Percentiles rank a stretch among this genome's conserved stretches.
phyloP scores from a whole-genome alignment of 768 basidiomycete genomes.

The Daedaleopsis nitida region DNA sequence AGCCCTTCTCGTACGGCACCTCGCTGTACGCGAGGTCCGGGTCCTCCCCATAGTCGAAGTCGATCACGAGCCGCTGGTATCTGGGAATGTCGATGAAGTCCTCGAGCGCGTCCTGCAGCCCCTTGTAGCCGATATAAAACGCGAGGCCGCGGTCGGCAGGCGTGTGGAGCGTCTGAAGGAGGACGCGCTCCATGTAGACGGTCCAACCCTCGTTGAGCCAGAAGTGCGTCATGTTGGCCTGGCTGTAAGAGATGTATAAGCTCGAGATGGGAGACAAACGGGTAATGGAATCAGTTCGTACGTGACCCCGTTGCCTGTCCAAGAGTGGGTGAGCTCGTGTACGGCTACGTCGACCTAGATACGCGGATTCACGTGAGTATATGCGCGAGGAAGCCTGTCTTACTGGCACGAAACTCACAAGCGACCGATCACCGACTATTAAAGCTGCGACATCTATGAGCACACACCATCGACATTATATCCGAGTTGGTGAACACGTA shows the following conservation, averaged over 20 bases:
- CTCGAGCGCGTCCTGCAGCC: constrained; percentile 71
- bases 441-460: constrained; percentile 51
- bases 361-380: no score
- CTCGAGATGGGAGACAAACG: no score
- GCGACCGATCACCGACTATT: constrained; percentile 80
- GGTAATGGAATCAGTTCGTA: constrained; percentile 32
- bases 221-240: constrained; percentile 76
- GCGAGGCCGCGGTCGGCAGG: constrained; percentile 79
- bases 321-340: constrained; percentile 85
- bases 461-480: no score
- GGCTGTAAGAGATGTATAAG: constrained; percentile 35
- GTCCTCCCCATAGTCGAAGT: constrained; percentile 72
- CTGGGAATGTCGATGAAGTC: constrained; percentile 60
- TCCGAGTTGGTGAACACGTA: no score
- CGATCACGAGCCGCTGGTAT: constrained; percentile 80
- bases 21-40: constrained; percentile 75
- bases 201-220: constrained; percentile 96
- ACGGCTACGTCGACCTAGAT: constrained; percentile 74
- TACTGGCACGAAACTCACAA: constrained; percentile 46
- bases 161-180: constrained; percentile 69
- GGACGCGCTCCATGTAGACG: constrained; percentile 85
- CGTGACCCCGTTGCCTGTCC: constrained; percentile 94
- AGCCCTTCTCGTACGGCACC: constrained; percentile 88
- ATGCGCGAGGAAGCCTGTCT: no score
- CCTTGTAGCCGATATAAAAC: constrained; percentile 74